Percentiles rank a stretch among this genome's conserved stretches.
Evolutionary conservation across 345 rosid species (phyloP).

Genomic region (Psidium guajava): DNA sequence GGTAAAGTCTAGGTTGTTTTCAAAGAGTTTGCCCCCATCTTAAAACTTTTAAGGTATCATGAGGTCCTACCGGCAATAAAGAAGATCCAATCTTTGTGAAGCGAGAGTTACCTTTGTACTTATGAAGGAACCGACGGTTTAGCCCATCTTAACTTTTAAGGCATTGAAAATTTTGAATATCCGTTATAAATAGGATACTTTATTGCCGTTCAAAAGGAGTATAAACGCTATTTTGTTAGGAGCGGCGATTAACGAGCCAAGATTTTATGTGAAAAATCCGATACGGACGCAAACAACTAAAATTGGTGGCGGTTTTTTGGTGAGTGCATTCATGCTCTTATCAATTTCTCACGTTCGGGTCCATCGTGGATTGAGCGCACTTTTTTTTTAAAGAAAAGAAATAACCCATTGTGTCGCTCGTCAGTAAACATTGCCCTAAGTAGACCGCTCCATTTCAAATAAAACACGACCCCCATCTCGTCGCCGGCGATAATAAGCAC

Average conservation of each 20-base stretch:
- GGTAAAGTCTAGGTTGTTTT: not conserved
- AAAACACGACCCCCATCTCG: not conserved
- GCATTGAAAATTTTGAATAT: too few relatives aligned
- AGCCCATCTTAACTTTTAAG: too few relatives aligned
- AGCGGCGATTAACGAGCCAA: rapidly evolving
- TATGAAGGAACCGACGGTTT: too few relatives aligned
- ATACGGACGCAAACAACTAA: not conserved
- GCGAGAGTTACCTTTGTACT: too few relatives aligned
- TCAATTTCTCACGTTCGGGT: not conserved
- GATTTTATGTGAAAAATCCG: not conserved
- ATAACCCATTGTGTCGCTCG: not conserved
- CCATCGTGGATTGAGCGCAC: not conserved
- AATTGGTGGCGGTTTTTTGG: not conserved
- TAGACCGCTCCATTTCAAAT: not conserved
- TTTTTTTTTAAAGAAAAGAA: not conserved
- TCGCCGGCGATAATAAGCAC: not conserved
- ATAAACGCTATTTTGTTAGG: too few relatives aligned
- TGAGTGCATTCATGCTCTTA: not conserved
- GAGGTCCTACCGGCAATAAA: too few relatives aligned
- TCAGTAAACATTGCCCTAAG: not conserved
- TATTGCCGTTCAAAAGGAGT: too few relatives aligned
- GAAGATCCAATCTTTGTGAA: too few relatives aligned
- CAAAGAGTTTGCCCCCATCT: not conserved
- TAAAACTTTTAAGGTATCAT: too few relatives aligned
- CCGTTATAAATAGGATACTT: too few relatives aligned